Conservation (phyloP, 495 filamentous ascomycete species). For the Aspergillus nidulans region DNA sequence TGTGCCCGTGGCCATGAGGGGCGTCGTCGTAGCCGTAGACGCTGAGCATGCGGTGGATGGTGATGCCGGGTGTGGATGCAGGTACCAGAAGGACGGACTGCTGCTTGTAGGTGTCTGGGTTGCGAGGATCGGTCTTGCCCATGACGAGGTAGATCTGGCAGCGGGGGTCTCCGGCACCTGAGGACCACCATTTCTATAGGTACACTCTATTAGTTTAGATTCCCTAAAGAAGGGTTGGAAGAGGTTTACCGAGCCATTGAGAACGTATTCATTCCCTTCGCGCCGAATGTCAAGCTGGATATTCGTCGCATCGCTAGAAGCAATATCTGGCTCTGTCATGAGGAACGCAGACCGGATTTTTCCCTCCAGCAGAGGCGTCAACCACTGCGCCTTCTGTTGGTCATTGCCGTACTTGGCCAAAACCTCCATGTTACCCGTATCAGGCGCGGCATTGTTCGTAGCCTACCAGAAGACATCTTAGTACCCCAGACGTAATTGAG, state of each 20-base stretch:
- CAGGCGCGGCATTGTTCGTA: slow-evolving; percentile 85
- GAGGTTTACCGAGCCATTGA: slow-evolving; percentile 70
- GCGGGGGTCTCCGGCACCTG: slow-evolving; percentile 83
- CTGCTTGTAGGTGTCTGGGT: slow-evolving; percentile 73
- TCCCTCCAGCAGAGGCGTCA: slow-evolving; percentile 77
- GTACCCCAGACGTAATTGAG: not conserved
- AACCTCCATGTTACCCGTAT: slow-evolving; percentile 96
- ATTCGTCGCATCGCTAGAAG: slow-evolving; percentile 84
- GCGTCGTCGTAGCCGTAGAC: slow-evolving; percentile 96
- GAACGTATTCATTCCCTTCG: slow-evolving; percentile 76
- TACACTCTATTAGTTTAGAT: not conserved
- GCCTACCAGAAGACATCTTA: slow-evolving; percentile 43
- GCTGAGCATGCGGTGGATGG: slow-evolving; percentile 75
- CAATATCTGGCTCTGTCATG: slow-evolving; percentile 88
- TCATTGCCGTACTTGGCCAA: slow-evolving; percentile 90
- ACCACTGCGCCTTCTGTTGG: slow-evolving; percentile 83
- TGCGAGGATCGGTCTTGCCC: slow-evolving; percentile 72
- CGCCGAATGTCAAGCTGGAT: slow-evolving; percentile 75
- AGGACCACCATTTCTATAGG: slow-evolving; percentile 92
- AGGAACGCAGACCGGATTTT: slow-evolving; percentile 85
- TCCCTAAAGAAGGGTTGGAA: not conserved
- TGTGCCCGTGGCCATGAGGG: slow-evolving; percentile 87
- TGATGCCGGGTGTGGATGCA: slow-evolving; percentile 68
- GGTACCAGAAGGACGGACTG: slow-evolving; percentile 89
- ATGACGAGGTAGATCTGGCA: slow-evolving; percentile 90